Evolutionary conservation across 2,329 filamentous ascomycete genomes (phyloP), one percentile per base, ranked within the genome.

Genomic region (Volutella citrinella): DNA sequence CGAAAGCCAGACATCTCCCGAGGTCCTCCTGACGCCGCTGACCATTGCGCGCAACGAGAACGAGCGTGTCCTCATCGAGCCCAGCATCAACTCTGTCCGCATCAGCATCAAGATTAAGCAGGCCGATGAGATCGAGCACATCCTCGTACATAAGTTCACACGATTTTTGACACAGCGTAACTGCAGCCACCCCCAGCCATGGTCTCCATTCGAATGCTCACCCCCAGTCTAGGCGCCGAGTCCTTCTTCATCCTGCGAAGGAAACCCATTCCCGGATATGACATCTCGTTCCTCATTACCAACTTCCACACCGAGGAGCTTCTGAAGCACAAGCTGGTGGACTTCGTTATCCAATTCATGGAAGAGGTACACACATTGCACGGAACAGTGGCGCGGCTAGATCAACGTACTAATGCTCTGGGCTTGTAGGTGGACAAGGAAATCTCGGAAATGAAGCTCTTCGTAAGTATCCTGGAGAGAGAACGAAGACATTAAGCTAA

Each of bases 391-490:
- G n/a, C n/a, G n/a, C n/a, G n/a, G n/a, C n/a, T n/a, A n/a, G n/a
- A n/a, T n/a, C n/a, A n/a, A n/a, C n/a, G n/a, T n/a, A n/a, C n/a
- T n/a, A n/a, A n/a, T n/a, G n/a, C n/a, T n/a, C n/a, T n/a, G n/a
- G n/a, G n/a, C n/a, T n/a, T n/a, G n/a, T n/a, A n/a, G n/a, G 94
- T 98, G 5, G 94, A 98, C 65, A 98, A 98, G 74, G 93, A 98
- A 66, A 98, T 98, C 41, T 97, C 93, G 4, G 94, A 98, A 69
- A 97, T 98, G 93, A 98, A 98, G 77, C 84, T 98, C 55, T 98
- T 98, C 66, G 91, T 96, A 77, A 51, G 87, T 72, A 19, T 28
- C n/a, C 26, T 19, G 11, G 5, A n/a, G 13, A 19, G 19, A 16
- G 16, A 20, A 10, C 24, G 14, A 12, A 18, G 19, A 15, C 19